These are phyloP conservation scores for Sporothrix brunneoviolacea DNA, from an alignment of 2,329 filamentous ascomycete genomes.

Conservation along the genomic window DNA sequence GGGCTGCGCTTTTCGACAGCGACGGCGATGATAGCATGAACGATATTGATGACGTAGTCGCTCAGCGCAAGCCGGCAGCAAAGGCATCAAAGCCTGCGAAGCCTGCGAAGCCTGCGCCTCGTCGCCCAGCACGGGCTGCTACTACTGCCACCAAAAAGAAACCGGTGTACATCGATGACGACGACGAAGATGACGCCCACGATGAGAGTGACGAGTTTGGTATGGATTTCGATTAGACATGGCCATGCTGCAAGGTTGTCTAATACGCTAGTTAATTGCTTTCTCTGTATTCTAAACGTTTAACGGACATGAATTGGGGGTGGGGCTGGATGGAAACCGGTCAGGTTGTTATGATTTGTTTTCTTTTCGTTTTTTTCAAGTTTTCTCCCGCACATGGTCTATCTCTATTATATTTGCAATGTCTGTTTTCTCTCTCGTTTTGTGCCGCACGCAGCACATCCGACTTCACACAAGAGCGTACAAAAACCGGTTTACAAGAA, in stretches of 20 bases:
- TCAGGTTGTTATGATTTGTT: conserved; percentile 18
- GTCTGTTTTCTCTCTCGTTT: no score
- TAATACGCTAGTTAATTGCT: not conserved
- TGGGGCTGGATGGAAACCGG: no score
- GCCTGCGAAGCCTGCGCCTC: not conserved
- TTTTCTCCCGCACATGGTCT: no score
- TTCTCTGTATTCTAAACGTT: not conserved
- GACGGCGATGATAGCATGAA: conserved; percentile 26
- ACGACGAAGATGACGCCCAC: conserved; percentile 26
- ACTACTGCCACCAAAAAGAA: conserved; percentile 35
- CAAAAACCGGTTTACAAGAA: no score
- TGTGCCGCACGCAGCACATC: no score
- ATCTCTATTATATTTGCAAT: no score
- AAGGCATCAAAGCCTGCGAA: conserved; percentile 3
- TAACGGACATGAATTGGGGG: no score
- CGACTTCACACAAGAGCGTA: no score
- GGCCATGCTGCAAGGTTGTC: not conserved
- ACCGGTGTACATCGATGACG: conserved; percentile 32
- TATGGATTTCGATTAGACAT: conserved; percentile 27
- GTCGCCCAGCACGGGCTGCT: conserved; percentile 34
- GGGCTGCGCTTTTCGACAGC: conserved; percentile 30
- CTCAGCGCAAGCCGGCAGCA: conserved; percentile 1
- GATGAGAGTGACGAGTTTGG: conserved; percentile 32
- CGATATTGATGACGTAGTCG: conserved; percentile 14
- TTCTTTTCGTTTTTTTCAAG: not conserved